These are phyloP conservation scores for Dryas integrifolia DNA, from an alignment of 331 rosid species.

Conservation along the genomic window DNA sequence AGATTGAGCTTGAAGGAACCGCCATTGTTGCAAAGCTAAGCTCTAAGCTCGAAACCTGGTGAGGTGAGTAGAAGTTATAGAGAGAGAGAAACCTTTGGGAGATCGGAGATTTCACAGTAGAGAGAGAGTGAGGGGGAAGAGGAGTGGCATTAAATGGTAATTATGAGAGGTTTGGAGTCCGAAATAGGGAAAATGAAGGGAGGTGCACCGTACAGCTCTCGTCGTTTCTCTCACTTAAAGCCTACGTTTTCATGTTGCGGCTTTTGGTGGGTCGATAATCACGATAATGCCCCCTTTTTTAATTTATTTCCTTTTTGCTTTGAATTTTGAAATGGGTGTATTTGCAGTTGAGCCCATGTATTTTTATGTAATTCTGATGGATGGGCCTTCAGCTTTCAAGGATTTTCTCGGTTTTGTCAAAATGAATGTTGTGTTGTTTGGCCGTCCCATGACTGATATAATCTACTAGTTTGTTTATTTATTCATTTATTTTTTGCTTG, in stretches of 20 bases:
- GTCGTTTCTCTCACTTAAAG: constrained; percentile 51
- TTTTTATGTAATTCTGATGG: neutral
- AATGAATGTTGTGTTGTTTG: neutral
- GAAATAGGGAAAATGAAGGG: constrained; percentile 38
- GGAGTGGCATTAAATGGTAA: constrained; percentile 40
- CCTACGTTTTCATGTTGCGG: constrained; percentile 42
- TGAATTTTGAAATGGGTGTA: constrained; percentile 23
- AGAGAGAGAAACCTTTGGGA: neutral
- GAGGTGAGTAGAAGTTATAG: neutral
- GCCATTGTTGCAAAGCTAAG: constrained; percentile 5
- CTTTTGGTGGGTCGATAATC: constrained; percentile 39
- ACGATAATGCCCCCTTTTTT: constrained; percentile 37
- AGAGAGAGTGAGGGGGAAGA: constrained; percentile 20
- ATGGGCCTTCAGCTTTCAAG: neutral
- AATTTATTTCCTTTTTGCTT: neutral
- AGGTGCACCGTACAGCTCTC: constrained; percentile 18
- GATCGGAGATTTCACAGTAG: constrained; percentile 21
- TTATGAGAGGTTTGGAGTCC: constrained; percentile 27
- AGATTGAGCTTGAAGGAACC: constrained; percentile 18
- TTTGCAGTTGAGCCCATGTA: constrained; percentile 23
- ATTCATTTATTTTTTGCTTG: no score
- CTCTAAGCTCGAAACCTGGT: neutral
- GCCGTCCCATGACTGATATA: no score
- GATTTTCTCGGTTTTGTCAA: neutral
- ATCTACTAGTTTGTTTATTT: neutral